Conservation (phyloP, 2,329 filamentous ascomycete genomes). For the Penicillium sp. region DNA sequence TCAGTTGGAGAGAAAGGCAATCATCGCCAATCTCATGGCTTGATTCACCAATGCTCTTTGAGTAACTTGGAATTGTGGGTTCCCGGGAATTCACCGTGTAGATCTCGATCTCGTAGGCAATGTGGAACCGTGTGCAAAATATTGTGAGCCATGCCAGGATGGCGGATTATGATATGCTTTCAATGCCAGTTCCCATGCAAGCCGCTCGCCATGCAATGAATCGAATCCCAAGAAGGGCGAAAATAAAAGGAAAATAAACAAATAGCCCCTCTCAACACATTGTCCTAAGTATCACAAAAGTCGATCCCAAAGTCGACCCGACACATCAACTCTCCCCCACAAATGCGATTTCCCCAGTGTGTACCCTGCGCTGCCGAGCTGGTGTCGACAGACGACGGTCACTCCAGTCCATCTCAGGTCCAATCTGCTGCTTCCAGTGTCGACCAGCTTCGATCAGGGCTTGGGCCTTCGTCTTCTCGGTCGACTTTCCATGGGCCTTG, state of each 20-base stretch:
- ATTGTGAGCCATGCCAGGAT: neutral
- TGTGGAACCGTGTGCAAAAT: neutral
- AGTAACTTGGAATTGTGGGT: neutral
- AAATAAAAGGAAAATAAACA: neutral
- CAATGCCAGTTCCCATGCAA: neutral
- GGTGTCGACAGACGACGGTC: slow-evolving; percentile 48
- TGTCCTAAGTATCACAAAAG: neutral
- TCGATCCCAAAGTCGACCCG: neutral
- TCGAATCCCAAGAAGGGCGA: neutral
- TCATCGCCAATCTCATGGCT: neutral
- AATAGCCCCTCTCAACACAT: no score
- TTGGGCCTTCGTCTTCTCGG: slow-evolving; percentile 40
- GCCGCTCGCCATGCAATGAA: neutral
- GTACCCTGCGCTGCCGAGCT: slow-evolving; percentile 43
- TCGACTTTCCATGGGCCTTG: slow-evolving; percentile 36
- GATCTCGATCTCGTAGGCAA: neutral
- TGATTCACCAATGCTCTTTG: neutral
- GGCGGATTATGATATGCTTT: neutral
- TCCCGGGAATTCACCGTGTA: neutral
- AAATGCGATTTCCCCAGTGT: slow-evolving; percentile 44
- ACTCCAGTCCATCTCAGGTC: slow-evolving; percentile 46
- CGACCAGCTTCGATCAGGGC: slow-evolving; percentile 41
- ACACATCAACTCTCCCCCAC: slow-evolving; percentile 19
- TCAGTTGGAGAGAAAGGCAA: neutral
- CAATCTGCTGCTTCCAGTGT: slow-evolving; percentile 44